Conservation (phyloP, 2,329 filamentous ascomycete genomes). For the Colletotrichum costaricense region DNA sequence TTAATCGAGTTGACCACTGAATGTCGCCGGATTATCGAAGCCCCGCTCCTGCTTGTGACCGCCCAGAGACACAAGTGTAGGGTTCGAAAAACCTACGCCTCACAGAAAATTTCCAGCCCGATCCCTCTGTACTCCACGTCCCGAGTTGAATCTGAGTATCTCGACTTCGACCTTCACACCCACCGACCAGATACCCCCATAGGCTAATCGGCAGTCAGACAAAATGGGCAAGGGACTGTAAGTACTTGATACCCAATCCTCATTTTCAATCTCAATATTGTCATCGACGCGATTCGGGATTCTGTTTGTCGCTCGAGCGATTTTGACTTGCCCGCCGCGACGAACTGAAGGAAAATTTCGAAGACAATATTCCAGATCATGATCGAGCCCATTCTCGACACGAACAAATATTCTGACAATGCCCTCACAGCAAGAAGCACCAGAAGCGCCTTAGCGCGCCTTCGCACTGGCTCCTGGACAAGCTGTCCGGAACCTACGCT, state of each 20-base stretch:
- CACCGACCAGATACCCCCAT: conserved; percentile 36
- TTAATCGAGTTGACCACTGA: background rate
- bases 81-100: conserved; percentile 31
- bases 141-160: conserved; percentile 4
- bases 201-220: conserved; percentile 44
- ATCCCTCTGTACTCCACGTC: conserved; percentile 18
- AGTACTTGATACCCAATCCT: conserved; percentile 45
- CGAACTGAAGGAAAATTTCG: background rate
- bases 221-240: conserved; percentile 76
- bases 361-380: background rate
- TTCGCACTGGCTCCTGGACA: conserved; percentile 99
- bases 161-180: conserved; percentile 31
- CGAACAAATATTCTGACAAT: conserved; percentile 43
- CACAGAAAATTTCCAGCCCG: conserved; percentile 4
- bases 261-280: background rate
- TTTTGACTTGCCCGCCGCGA: background rate
- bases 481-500: conserved; percentile 91
- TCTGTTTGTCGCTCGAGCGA: too few species aligned
- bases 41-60: conserved; percentile 4
- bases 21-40: conserved; percentile 13
- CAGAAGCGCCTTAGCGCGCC: conserved; percentile 99
- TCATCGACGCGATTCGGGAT: background rate
- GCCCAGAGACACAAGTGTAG: conserved; percentile 5
- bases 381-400: background rate
- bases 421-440: conserved; percentile 87